These are phyloP conservation scores for Persicaria tinctoria DNA, from an alignment of 148 eudicot species.

Conservation along the genomic window DNA sequence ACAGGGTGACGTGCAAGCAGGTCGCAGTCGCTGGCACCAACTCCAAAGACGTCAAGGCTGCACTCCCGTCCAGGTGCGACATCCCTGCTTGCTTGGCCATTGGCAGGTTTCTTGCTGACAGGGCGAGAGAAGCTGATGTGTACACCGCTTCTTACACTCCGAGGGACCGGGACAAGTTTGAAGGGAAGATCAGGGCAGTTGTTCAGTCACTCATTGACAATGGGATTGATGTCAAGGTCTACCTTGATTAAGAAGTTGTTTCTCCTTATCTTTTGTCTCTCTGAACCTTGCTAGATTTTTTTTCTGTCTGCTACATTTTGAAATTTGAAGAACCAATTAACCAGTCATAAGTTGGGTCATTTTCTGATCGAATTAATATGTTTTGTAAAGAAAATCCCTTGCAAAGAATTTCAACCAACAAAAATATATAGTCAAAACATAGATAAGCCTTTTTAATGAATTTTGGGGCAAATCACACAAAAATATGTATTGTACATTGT, in stretches of 20 bases:
- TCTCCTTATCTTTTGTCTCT: not conserved
- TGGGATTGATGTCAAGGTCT: slow-evolving; percentile 83
- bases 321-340: not conserved
- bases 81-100: slow-evolving; percentile 88
- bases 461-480: no score
- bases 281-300: not conserved
- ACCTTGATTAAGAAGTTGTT: slow-evolving; percentile 48
- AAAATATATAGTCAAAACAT: no score
- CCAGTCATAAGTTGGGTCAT: not conserved
- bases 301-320: not conserved
- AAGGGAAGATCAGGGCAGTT: slow-evolving; percentile 95
- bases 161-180: slow-evolving; percentile 84
- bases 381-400: not conserved
- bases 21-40: slow-evolving; percentile 94
- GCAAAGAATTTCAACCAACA: no score
- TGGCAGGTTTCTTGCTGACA: slow-evolving; percentile 63
- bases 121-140: slow-evolving; percentile 93
- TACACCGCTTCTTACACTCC: slow-evolving; percentile 93
- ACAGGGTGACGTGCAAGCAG: slow-evolving; percentile 83
- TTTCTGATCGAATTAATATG: not conserved
- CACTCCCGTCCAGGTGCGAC: slow-evolving; percentile 66
- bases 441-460: no score
- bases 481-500: no score
- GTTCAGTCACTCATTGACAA: slow-evolving; percentile 87
- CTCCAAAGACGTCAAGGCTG: slow-evolving; percentile 86